Conservation (phyloP, 331 rosid species). For the Quercus phellos region DNA sequence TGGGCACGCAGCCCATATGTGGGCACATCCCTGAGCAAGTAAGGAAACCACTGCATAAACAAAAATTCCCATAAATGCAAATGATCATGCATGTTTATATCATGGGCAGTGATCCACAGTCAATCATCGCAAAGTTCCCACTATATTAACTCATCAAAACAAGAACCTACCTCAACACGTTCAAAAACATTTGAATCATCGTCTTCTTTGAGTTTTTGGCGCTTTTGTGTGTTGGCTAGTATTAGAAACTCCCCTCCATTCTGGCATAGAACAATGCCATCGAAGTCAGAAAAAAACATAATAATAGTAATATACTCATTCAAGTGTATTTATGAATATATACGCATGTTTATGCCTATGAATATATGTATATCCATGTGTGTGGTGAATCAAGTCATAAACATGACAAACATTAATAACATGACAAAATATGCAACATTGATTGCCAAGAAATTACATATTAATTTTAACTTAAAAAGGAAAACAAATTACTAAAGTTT, state of each 20-base stretch:
- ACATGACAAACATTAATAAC: background rate
- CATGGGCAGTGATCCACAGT: background rate
- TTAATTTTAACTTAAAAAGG: background rate
- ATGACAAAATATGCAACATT: background rate
- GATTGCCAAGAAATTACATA: background rate
- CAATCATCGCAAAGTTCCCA: background rate
- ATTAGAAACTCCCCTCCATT: slow-evolving; percentile 67
- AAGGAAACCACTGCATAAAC: background rate
- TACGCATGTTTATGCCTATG: background rate
- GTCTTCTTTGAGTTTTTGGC: slow-evolving; percentile 57
- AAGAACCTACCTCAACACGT: slow-evolving; percentile 60
- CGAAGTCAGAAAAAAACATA: background rate
- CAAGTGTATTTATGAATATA: background rate
- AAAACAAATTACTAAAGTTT: background rate
- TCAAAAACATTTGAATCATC: slow-evolving; percentile 42
- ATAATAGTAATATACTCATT: background rate
- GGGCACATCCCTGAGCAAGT: background rate
- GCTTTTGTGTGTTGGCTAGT: slow-evolving; percentile 94
- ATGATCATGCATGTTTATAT: background rate
- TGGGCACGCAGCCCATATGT: background rate
- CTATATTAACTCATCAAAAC: slow-evolving; percentile 8
- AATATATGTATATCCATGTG: background rate
- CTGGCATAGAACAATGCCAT: slow-evolving; percentile 23
- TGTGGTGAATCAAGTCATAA: background rate
- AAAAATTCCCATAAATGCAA: background rate